Percentiles rank a stretch among this genome's conserved stretches.
phyloP scores from a whole-genome alignment of 352 stramenopile genomes.

The Phytophthora lateralis region DNA sequence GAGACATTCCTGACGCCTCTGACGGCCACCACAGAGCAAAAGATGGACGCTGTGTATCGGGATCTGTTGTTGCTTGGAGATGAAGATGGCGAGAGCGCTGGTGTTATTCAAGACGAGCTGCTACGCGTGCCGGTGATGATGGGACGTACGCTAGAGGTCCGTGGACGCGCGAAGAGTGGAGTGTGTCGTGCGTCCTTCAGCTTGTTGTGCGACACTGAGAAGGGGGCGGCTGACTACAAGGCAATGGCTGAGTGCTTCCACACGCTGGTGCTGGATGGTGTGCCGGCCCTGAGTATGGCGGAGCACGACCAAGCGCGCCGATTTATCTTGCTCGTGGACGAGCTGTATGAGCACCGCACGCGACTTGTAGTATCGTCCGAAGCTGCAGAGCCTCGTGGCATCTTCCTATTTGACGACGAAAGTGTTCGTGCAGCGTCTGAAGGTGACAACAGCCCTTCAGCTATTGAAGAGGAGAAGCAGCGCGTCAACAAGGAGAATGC shows the following conservation, averaged over 20 bases:
- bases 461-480: slow-evolving; percentile 42
- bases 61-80: slow-evolving; percentile 32
- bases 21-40: slow-evolving; percentile 27
- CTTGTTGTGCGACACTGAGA: slow-evolving; percentile 94
- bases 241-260: slow-evolving; percentile 92
- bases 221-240: slow-evolving; percentile 96
- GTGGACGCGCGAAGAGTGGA: slow-evolving; percentile 39
- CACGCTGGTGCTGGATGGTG: slow-evolving; percentile 89
- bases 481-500: slow-evolving; percentile 52
- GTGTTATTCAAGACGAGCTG: slow-evolving; percentile 24
- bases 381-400: slow-evolving; percentile 36
- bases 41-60: slow-evolving; percentile 54
- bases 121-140: slow-evolving; percentile 82
- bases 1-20: slow-evolving; percentile 69
- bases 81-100: slow-evolving; percentile 5
- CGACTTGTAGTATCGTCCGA: slow-evolving; percentile 62
- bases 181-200: slow-evolving; percentile 89
- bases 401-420: slow-evolving; percentile 80
- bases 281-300: slow-evolving; percentile 87
- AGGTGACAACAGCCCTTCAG: slow-evolving; percentile 22
- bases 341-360: slow-evolving; percentile 94
- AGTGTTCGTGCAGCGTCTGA: slow-evolving; percentile 36
- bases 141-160: slow-evolving; percentile 63
- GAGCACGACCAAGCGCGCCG: slow-evolving; percentile 92
- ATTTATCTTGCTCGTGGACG: slow-evolving; percentile 98